Conservation (phyloP, 768 basidiomycete genomes). For the Tylopilus rubrobrunneus region DNA sequence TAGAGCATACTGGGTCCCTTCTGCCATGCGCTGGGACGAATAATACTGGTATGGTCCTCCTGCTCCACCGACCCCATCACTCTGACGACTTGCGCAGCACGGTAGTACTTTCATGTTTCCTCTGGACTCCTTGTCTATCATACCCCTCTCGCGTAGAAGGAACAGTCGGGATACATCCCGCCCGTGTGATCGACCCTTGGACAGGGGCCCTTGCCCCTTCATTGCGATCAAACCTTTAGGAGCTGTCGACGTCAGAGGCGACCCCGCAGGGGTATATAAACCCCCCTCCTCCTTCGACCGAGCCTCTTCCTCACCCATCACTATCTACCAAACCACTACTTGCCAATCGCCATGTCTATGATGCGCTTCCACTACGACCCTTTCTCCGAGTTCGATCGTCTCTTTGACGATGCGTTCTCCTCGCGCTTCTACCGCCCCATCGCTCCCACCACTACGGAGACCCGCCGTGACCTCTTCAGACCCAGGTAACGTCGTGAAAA, state of each 20-base stretch:
- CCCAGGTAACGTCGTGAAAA: constrained; percentile 28
- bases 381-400: constrained; percentile 40
- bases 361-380: constrained; percentile 35
- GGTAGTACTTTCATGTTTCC: too few species aligned
- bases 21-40: constrained; percentile 81
- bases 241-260: constrained; percentile 4
- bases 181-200: background rate
- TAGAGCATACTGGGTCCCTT: constrained; percentile 82
- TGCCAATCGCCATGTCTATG: constrained; percentile 21
- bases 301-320: background rate
- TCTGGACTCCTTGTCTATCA: too few species aligned
- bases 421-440: constrained; percentile 21
- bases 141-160: background rate
- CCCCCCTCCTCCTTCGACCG: background rate
- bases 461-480: constrained; percentile 18
- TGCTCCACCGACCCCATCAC: background rate
- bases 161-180: too few species aligned
- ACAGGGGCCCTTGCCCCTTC: background rate
- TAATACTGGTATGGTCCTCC: constrained; percentile 20
- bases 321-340: too few species aligned
- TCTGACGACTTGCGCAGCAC: background rate
- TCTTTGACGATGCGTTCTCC: constrained; percentile 38
- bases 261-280: background rate
- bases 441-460: constrained; percentile 3
- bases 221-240: background rate